phyloP scores from a whole-genome alignment of 75 land plant species.

The Chamaecyparis obtusa region DNA sequence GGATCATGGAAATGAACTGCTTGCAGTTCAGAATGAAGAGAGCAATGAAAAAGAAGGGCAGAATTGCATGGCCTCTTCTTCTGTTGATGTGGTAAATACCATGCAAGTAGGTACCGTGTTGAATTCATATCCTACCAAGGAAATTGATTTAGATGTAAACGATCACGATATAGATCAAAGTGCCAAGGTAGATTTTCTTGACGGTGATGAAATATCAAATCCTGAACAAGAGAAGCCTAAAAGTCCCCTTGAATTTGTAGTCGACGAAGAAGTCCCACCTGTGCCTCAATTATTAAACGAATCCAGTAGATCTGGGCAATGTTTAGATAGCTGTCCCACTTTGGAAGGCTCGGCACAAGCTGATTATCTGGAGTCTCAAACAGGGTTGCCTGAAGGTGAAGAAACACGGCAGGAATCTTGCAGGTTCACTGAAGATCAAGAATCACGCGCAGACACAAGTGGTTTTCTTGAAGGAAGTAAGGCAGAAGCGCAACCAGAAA shows the following conservation, averaged over 20 bases:
- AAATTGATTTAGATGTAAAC: not conserved
- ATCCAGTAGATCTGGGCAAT: not conserved
- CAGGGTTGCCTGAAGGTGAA: not conserved
- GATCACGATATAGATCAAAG: not conserved
- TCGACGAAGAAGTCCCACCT: not conserved
- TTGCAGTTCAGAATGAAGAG: not conserved
- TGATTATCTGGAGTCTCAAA: not conserved
- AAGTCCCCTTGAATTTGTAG: not conserved
- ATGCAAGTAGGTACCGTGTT: not conserved
- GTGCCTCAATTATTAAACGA: not conserved
- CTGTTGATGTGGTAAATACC: slow-evolving; percentile 10
- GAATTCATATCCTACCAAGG: not conserved
- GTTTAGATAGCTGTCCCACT: not conserved
- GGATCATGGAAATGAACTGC: not conserved
- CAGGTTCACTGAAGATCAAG: not conserved
- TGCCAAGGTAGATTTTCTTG: not conserved
- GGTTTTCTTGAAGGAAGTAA: not conserved
- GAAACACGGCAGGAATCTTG: not conserved
- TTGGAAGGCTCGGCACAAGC: slow-evolving; percentile 9
- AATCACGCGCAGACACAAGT: not conserved
- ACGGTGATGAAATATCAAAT: not conserved
- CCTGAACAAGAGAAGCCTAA: not conserved
- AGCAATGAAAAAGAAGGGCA: not conserved
- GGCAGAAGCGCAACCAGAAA: not conserved
- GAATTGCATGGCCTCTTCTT: not conserved